Base-by-base conservation (phyloP, 768 basidiomycete species). In the Leccinum truebloodii region DNA sequence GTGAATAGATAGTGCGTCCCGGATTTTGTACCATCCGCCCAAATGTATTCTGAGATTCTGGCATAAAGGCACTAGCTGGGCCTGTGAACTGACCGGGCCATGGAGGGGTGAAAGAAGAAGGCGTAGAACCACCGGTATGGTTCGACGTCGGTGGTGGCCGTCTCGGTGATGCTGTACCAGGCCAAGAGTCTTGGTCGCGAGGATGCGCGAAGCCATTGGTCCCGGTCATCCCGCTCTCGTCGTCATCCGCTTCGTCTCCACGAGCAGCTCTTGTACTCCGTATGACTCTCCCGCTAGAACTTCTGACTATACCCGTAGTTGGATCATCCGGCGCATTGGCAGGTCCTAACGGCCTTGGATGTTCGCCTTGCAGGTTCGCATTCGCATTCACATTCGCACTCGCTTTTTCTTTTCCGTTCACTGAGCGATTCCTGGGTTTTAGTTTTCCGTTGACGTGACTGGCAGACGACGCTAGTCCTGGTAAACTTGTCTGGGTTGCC, bases 1-100 rank as follows among this genome's bases (percentile, higher is more conserved):
- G 84, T 50, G 85, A 83, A 70, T 87, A 86, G 62, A 87, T 86
- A 32, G 86, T 87, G 65, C 85, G 84, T 59, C 85, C 86, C 3
- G 83, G 78, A 59, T 83, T 84, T 67, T 80, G 78, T 59, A 49
- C 74, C 64, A 67, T 63, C 57, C 75, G 76, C 46, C 77, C 77
- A 67, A 82, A 80, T 6, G 79, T 5, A 58, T 12, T 58, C 62
- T 69, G 71, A 67, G 82, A 71, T 13, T 80, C 81, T 59, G 78
- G 79, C 44, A 83, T 67, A 58, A 81, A 81, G 3, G 78, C 82
- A 56, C 81, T 84, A 2, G 81, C 79, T 30, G 84, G 80, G 7
- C 81, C 83, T 14, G 80, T 78, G 59, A 78, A 79, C 59, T 73
- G 76, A 48, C 74, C 74, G n/a, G 76, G 69, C 73, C 73, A 74